Conservation (phyloP, 352 stramenopile species). For the Aphanomyces euteiches region DNA sequence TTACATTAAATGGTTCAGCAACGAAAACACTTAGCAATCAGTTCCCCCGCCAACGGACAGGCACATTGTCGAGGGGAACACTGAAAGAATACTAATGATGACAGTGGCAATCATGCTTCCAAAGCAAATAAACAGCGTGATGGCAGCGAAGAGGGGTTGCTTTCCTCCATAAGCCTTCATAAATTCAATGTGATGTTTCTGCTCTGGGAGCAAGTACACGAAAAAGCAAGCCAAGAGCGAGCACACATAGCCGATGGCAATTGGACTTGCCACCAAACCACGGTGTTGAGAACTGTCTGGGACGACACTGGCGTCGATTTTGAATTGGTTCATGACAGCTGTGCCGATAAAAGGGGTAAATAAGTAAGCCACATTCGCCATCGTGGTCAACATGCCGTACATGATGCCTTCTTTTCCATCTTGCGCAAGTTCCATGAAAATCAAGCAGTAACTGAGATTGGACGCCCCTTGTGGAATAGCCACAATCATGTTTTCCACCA, state of each 20-base stretch:
- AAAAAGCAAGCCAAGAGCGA: not conserved
- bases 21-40: no score
- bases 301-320: not conserved
- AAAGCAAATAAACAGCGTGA: not conserved
- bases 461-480: slow-evolving; percentile 36
- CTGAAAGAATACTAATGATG: not conserved
- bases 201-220: not conserved
- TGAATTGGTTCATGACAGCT: not conserved
- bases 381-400: slow-evolving; percentile 52
- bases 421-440: slow-evolving; percentile 54
- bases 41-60: no score
- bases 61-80: not conserved
- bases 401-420: slow-evolving; percentile 50
- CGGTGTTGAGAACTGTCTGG: not conserved
- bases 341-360: slow-evolving; percentile 43
- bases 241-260: not conserved
- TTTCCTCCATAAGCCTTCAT: not conserved
- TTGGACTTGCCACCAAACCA: not conserved
- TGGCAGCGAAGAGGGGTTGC: not conserved
- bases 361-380: slow-evolving; percentile 43
- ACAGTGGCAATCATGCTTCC: not conserved
- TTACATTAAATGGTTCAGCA: no score
- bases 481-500: slow-evolving; percentile 46
- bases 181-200: slow-evolving; percentile 4
- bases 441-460: slow-evolving; percentile 55